Evolutionary conservation across 768 basidiomycete genomes (phyloP), one percentile per base, ranked within the genome.

Genomic region (Rickenella mellea): DNA sequence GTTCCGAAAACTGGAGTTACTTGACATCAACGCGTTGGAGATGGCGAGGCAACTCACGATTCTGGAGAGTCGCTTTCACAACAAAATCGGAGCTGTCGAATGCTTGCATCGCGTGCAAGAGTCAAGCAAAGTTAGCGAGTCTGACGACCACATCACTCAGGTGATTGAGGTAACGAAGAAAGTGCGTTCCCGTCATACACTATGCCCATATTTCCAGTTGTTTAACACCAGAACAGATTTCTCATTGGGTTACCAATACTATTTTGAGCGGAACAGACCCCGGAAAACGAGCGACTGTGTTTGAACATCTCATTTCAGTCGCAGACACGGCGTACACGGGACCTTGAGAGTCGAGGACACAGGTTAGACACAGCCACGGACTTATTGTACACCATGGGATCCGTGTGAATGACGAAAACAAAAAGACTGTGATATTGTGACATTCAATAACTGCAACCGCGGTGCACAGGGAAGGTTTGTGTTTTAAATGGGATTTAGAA

Each of bases 11-110:
- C 60, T 93, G 46, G 90, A 88, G 48, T 66, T 98, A 8, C 62
- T 78, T 17, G 94, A 98, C 54, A 75, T 98, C 38, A 85, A 94
- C 50, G 71, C 92, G 1, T 61, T 91, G 43, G 94, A 98, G 61
- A 60, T 98, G 14, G 94, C 93, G 0, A 74, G 94, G 22, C 94
- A 98, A 58, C 64, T 98, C 47, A 97, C 94, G 1, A 80, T 96
- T 45, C 71, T 93, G 67, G 94, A 98, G 61, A 85, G 83, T 49
- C 68, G 73, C 36, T 63, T 93, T 30, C 98, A 90, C 64, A 82
- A 84, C 61, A 80, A 76, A 58, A 94, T 98, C 51, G 78, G 79
- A 27, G 83, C 89, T 0, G 81, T 83, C 63, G 94, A 98, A 59
- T 97, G 90, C 65, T 66, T 98, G 15, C 79, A 82, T 61, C 81